phyloP scores from a whole-genome alignment of 257 asterid species.

The Prunella vulgaris region DNA sequence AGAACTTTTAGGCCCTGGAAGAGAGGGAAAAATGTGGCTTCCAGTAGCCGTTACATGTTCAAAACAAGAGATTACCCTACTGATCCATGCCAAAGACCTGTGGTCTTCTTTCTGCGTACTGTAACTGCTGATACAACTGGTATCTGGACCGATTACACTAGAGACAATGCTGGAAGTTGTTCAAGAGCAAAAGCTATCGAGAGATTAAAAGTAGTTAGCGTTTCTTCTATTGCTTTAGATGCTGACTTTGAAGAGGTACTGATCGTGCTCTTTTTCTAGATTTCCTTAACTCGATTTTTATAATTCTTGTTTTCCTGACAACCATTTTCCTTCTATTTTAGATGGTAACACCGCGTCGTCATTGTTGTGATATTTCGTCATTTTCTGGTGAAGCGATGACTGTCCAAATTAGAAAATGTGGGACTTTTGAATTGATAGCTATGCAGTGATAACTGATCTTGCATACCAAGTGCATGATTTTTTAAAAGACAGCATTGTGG shows the following conservation, averaged over 20 bases:
- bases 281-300: neutral
- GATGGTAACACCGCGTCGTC: conserved; percentile 60
- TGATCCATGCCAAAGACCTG: conserved; percentile 65
- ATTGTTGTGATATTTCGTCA: conserved; percentile 62
- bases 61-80: conserved; percentile 47
- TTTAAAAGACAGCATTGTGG: neutral
- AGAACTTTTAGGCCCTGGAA: conserved; percentile 78
- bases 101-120: conserved; percentile 41
- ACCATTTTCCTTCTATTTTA: conserved; percentile 25
- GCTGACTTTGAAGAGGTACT: conserved; percentile 49
- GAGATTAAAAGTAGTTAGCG: conserved; percentile 39
- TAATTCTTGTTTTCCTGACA: conserved; percentile 10
- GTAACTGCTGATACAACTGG: conserved; percentile 34
- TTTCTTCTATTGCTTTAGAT: conserved; percentile 33
- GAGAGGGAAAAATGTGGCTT: conserved; percentile 44
- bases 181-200: conserved; percentile 28
- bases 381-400: conserved; percentile 38
- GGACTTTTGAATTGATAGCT: conserved; percentile 50
- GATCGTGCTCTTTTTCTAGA: neutral
- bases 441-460: conserved; percentile 30
- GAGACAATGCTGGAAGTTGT: conserved; percentile 32
- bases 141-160: conserved; percentile 43
- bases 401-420: conserved; percentile 52
- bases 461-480: conserved; percentile 2
- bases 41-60: conserved; percentile 56